Evolutionary conservation across 1,139 yeast genomes (phyloP).

Genomic region (Entelexis paramagnoliae): DNA sequence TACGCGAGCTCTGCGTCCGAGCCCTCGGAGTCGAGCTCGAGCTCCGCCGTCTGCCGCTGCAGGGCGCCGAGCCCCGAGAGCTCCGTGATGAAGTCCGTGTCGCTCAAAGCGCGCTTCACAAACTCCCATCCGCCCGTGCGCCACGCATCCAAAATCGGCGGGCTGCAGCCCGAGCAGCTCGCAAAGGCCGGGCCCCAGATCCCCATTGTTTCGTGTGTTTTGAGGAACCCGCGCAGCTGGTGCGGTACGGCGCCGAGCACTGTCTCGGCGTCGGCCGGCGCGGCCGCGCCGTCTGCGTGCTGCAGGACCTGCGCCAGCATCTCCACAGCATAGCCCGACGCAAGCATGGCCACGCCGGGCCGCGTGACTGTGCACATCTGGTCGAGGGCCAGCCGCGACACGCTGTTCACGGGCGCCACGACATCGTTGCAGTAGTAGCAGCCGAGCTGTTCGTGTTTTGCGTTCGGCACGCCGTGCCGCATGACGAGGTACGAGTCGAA

Average conservation of each 20-base stretch:
- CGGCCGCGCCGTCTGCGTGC: constrained; percentile 44
- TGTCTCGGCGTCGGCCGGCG: constrained; percentile 33
- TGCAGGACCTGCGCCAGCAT: constrained; percentile 66
- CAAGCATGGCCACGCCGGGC: constrained; percentile 88
- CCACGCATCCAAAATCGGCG: constrained; percentile 44
- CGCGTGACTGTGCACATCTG: constrained; percentile 98
- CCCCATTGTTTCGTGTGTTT: constrained; percentile 51
- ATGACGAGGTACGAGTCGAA: constrained; percentile 86
- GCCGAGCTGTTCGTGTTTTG: constrained; percentile 44
- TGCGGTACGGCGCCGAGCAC: constrained; percentile 69
- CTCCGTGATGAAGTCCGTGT: constrained; percentile 56
- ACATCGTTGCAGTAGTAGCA: constrained; percentile 95
- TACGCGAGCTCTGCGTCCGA: constrained; percentile 9
- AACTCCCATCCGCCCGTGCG: constrained; percentile 63
- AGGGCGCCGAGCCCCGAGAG: constrained; percentile 67
- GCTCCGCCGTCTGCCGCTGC: constrained; percentile 61
- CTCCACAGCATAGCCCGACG: constrained; percentile 82
- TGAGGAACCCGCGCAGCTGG: constrained; percentile 77
- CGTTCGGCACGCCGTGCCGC: constrained; percentile 60
- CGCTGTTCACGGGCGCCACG: constrained; percentile 82
- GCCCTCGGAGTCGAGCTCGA: constrained; percentile 36
- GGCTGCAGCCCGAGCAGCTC: constrained; percentile 80
- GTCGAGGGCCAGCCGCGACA: constrained; percentile 76
- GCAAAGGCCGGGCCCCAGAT: constrained; percentile 61
- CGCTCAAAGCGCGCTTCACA: constrained; percentile 56